Evolutionary conservation across 768 basidiomycete species (phyloP), one percentile per base, ranked within the genome.

Genomic region (Serendipita sp.): DNA sequence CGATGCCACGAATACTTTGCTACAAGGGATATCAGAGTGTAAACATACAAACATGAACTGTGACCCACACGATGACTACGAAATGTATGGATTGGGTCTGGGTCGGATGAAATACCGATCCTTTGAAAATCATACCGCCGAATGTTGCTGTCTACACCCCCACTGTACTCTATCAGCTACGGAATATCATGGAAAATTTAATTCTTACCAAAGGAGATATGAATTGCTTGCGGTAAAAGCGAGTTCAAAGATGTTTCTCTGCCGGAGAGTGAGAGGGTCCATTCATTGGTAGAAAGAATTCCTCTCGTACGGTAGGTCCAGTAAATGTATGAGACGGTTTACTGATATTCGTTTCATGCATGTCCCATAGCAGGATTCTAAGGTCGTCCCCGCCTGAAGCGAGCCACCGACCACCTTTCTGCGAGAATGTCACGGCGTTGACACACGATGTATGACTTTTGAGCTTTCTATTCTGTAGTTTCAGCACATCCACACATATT

Each of bases 211-310:
- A 69, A 80, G 81, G 43, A 89, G 69, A 68, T 77, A 82, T 60
- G 77, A 78, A 67, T 84, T 85, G 22, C 77, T 76, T 0, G 83
- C 78, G 3, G 87, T 88, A 73, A 90, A 88, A 51, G 79, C 79
- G 31, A 90, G 73, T 17, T 80, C 78, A 70, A 90, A 82, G 38
- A 89, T 79, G 66, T 88, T 88, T 43, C 77, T 78, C 88, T 90
- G 65, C 3, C 42, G 3, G 9, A n/a, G 14, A 7, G 24, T 9
- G 60, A 22, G 48, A 3, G 48, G 42, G 45, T 16, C 13, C 38
- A 22, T 31, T 63, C 44, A 34, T 20, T 20, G 34, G 28, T 31
- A 58, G 22, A 14, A 22, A 33, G 7, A 28, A 48, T 28, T 4
- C 7, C 38, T 38, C 3, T n/a, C 70, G 3, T 42, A 81, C 81